These are phyloP conservation scores for Lagerstroemia speciosa DNA, from an alignment of 345 rosid genomes.

Conservation along the genomic window DNA sequence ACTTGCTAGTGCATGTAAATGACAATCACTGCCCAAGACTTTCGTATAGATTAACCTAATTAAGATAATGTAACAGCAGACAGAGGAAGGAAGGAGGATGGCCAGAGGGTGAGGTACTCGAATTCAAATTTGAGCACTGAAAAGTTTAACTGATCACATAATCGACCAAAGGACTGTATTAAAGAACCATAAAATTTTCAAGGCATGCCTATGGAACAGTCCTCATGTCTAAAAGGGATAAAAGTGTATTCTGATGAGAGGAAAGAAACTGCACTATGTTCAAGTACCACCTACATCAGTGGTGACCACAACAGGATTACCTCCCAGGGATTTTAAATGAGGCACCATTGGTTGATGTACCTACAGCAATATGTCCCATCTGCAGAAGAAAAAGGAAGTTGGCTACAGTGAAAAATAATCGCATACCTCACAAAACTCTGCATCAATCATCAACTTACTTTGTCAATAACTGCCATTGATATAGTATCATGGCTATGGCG, in stretches of 20 bases:
- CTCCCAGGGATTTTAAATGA: slow-evolving; percentile 92
- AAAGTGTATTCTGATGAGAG: neutral
- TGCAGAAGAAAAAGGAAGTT: slow-evolving; percentile 9
- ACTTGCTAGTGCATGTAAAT: neutral
- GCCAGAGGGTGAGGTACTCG: neutral
- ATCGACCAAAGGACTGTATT: neutral
- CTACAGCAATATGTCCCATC: slow-evolving; percentile 88
- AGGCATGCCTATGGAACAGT: neutral
- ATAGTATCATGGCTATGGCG: slow-evolving; percentile 83
- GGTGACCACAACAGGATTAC: slow-evolving; percentile 23
- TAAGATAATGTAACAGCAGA: neutral
- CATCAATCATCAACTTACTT: slow-evolving; percentile 31
- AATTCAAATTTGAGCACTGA: neutral
- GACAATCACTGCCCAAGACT: neutral
- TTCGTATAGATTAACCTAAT: neutral
- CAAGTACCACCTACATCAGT: neutral
- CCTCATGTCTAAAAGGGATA: neutral
- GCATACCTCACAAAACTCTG: neutral
- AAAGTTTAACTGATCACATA: neutral
- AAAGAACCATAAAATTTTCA: neutral
- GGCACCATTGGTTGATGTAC: slow-evolving; percentile 97
- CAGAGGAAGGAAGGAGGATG: neutral
- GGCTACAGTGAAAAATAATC: neutral
- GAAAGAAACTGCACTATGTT: neutral
- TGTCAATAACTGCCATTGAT: slow-evolving; percentile 84